Evolutionary conservation across 2,329 filamentous ascomycete genomes (phyloP).

Genomic region (Neopestalotiopsis sp.): DNA sequence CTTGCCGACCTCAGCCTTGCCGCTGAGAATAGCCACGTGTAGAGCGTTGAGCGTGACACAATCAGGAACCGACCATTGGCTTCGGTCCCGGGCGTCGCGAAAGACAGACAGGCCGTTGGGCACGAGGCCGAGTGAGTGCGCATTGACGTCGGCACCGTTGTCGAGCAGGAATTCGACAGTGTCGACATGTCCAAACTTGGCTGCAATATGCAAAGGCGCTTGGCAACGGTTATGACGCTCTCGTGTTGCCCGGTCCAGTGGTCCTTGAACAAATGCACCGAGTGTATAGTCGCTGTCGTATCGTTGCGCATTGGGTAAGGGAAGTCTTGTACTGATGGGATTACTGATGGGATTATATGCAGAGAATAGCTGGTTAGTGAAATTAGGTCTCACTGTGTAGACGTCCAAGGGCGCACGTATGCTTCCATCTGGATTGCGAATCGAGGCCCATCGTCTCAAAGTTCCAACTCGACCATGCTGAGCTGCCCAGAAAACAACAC

Average conservation of each 20-base stretch:
- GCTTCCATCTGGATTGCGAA: constrained; percentile 1
- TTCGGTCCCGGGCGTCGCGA: not conserved
- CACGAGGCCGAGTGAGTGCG: not conserved
- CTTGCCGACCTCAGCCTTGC: not conserved
- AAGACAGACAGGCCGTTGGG: not conserved
- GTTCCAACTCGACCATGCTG: not conserved
- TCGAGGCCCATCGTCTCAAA: not conserved
- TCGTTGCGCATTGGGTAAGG: no score
- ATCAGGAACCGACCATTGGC: no score
- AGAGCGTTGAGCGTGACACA: not conserved
- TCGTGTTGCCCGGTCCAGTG: not conserved
- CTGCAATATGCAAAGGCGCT: constrained; percentile 7
- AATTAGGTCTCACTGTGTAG: not conserved
- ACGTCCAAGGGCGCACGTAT: not conserved
- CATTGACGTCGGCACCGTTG: constrained; percentile 10
- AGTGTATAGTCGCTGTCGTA: no score
- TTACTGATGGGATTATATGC: no score
- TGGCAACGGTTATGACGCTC: not conserved
- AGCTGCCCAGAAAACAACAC: constrained; percentile 13
- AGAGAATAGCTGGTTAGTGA: not conserved
- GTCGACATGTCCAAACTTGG: not conserved
- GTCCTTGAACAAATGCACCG: not conserved
- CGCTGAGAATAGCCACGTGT: not conserved
- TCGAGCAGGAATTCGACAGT: constrained; percentile 10
- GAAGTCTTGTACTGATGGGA: no score